Conservation (phyloP, 2,329 filamentous ascomycete species). For the Claviceps maximensis region DNA sequence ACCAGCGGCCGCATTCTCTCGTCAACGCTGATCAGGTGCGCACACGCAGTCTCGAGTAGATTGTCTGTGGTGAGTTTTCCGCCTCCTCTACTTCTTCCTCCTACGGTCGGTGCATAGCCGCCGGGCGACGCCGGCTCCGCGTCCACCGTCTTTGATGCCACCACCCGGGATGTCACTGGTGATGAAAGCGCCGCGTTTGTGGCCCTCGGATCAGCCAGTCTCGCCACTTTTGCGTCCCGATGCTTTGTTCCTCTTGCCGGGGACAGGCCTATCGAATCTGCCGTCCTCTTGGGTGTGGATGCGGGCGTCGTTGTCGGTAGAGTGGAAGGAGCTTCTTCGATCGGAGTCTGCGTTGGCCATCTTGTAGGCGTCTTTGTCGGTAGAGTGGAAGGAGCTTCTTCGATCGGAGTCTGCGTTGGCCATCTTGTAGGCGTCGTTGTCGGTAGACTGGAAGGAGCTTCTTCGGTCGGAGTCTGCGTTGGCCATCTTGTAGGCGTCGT, state of each 20-base stretch:
- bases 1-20: conserved; percentile 58
- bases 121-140: conserved; percentile 32
- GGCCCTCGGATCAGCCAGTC: conserved; percentile 47
- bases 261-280: conserved; percentile 24
- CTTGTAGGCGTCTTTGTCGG: conserved; percentile 28
- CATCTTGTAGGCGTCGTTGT: conserved; percentile 25
- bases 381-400: conserved; percentile 20
- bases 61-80: conserved; percentile 48
- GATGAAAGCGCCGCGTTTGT: conserved; percentile 63
- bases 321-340: conserved; percentile 15
- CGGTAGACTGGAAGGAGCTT: conserved; percentile 22
- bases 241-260: conserved; percentile 23
- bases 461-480: conserved; percentile 9
- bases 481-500: conserved; percentile 21
- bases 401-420: conserved; percentile 12
- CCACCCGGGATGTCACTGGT: conserved; percentile 51
- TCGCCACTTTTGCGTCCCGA: conserved; percentile 28
- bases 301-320: conserved; percentile 36
- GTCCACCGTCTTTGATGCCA: conserved; percentile 34
- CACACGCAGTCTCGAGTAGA: conserved; percentile 61
- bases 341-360: conserved; percentile 15
- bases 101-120: conserved; percentile 23
- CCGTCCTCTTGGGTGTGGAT: conserved; percentile 18
- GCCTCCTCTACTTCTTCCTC: not conserved
- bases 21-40: conserved; percentile 62